These are phyloP conservation scores for Gymnopilus dilepis DNA, from an alignment of 768 basidiomycete genomes.

Conservation along the genomic window DNA sequence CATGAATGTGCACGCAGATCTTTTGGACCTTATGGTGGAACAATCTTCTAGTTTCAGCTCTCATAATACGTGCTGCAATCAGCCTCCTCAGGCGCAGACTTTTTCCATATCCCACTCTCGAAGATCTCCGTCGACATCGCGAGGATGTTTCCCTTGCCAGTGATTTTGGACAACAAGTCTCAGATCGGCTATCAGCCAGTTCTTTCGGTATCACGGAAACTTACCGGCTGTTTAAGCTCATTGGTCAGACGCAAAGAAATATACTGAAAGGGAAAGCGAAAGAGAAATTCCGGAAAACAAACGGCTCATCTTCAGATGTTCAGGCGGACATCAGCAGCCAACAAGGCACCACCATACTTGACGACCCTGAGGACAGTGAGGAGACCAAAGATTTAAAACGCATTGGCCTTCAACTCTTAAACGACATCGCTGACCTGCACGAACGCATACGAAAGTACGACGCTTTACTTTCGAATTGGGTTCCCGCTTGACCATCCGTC, in stretches of 20 bases:
- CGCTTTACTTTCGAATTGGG: conserved; percentile 1
- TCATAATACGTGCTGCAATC: conserved; percentile 53
- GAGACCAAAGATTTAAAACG: conserved; percentile 50
- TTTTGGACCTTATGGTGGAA: conserved; percentile 72
- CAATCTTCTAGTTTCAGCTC: conserved; percentile 57
- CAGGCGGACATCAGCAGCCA: neutral
- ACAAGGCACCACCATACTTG: conserved; percentile 31
- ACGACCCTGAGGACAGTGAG: conserved; percentile 38
- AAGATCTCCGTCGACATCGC: conserved; percentile 58
- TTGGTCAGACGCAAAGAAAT: conserved; percentile 41
- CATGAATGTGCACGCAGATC: conserved; percentile 37
- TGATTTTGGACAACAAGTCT: conserved; percentile 55
- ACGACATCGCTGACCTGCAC: conserved; percentile 61
- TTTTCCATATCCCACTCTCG: conserved; percentile 58
- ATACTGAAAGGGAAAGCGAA: conserved; percentile 34
- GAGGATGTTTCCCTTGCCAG: conserved; percentile 53
- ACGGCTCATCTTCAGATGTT: neutral
- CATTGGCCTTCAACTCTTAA: conserved; percentile 43
- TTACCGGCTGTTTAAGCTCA: conserved; percentile 55
- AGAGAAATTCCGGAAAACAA: conserved; percentile 20
- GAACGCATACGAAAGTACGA: conserved; percentile 69
- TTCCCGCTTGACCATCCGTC: neutral
- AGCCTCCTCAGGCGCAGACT: conserved; percentile 53
- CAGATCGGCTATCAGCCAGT: conserved; percentile 48
- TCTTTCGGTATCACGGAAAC: conserved; percentile 56